These are phyloP conservation scores for Nitzschia sp. DNA, from an alignment of 108 stramenopile species.

Conservation along the genomic window DNA sequence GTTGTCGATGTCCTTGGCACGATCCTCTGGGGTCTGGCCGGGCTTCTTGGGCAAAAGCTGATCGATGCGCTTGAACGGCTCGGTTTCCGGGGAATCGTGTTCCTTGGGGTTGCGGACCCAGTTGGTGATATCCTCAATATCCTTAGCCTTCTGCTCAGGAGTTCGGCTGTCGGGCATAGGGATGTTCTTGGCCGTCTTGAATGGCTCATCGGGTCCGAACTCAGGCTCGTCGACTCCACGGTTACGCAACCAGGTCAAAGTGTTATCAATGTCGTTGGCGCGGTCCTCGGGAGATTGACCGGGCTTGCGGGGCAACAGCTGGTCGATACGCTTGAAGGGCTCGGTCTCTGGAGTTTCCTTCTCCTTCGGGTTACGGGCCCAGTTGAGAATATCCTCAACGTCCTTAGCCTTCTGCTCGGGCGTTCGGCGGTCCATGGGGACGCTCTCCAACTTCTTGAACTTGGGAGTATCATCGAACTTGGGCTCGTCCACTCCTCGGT, in stretches of 20 bases:
- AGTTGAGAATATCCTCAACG: conserved; percentile 9
- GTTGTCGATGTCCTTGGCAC: conserved; percentile 42
- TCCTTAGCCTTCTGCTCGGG: not conserved
- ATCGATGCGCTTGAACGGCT: conserved; percentile 24
- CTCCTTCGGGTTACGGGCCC: conserved; percentile 12
- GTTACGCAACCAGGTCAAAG: conserved; percentile 37
- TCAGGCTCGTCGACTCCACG: conserved; percentile 18
- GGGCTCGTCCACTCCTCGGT: conserved; percentile 23
- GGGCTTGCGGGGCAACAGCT: conserved; percentile 20
- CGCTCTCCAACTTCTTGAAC: not conserved
- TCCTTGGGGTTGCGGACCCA: conserved; percentile 24
- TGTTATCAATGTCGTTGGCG: conserved; percentile 39
- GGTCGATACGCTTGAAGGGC: conserved; percentile 21
- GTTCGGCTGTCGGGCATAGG: conserved; percentile 17
- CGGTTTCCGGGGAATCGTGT: conserved; percentile 1
- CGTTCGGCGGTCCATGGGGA: not conserved
- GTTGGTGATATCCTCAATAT: conserved; percentile 2
- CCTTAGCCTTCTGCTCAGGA: conserved; percentile 14
- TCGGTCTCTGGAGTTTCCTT: conserved; percentile 8
- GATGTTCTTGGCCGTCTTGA: conserved; percentile 6
- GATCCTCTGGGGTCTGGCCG: conserved; percentile 28
- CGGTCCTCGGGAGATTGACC: conserved; percentile 19
- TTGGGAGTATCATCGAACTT: not conserved
- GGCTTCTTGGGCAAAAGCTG: conserved; percentile 30
- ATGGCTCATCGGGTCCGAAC: not conserved